phyloP scores from a whole-genome alignment of 78 protist genomes.

The Dictyostelium capitatum region DNA sequence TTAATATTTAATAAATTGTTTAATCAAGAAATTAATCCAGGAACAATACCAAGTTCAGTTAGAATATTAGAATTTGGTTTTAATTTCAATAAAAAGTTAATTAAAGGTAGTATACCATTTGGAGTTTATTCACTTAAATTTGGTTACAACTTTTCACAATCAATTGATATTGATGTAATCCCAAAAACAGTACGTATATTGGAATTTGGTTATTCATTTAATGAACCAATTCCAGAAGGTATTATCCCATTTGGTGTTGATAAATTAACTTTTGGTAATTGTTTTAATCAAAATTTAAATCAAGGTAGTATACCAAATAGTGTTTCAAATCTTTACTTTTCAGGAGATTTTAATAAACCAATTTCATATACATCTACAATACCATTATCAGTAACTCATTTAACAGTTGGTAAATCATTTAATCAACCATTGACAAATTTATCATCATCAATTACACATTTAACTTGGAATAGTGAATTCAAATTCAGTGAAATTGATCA shows the following conservation, averaged over 20 bases:
- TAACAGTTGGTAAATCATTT: neutral
- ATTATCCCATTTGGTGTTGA: neutral
- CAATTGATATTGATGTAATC: neutral
- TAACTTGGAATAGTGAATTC: neutral
- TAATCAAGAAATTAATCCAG: neutral
- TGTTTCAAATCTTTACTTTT: neutral
- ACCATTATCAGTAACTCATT: neutral
- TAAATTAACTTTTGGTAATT: neutral
- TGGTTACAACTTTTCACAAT: neutral
- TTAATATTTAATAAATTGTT: neutral
- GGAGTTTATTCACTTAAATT: neutral
- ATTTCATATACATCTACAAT: neutral
- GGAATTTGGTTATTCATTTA: neutral
- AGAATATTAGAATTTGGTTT: neutral
- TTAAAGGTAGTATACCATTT: neutral
- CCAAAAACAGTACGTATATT: neutral
- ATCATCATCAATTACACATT: neutral
- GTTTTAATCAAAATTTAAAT: neutral
- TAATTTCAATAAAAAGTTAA: neutral
- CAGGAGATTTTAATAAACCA: neutral
- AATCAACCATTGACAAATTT: neutral
- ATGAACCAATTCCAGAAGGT: neutral
- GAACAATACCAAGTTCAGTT: neutral
- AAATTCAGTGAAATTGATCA: neutral
- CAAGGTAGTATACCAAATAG: constrained; percentile 1